These are phyloP conservation scores for Capsella rubella DNA, from an alignment of 441 rosid species.

Conservation along the genomic window DNA sequence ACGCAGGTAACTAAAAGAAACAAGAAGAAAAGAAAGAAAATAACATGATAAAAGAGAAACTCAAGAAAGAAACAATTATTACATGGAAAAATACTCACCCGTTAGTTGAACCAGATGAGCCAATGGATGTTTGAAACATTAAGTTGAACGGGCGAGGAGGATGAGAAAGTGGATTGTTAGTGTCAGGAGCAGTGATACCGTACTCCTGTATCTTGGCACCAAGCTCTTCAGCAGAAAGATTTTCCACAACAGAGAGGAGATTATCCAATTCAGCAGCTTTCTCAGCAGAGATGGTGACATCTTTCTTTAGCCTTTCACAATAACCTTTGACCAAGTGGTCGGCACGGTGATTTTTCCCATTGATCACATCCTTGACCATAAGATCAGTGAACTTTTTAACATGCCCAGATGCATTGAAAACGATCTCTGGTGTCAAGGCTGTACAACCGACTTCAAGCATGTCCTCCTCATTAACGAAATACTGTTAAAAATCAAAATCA, in stretches of 20 bases:
- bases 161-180: neutral
- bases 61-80: neutral
- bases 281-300: neutral
- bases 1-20: neutral
- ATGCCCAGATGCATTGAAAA: neutral
- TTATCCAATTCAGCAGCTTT: neutral
- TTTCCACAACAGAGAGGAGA: neutral
- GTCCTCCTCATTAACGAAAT: neutral
- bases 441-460: neutral
- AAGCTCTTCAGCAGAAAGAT: neutral
- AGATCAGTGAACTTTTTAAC: neutral
- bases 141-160: neutral
- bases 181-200: neutral
- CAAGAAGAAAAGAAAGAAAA: neutral
- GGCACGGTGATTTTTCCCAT: neutral
- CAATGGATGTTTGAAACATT: neutral
- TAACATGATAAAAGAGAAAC: neutral
- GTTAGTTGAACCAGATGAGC: neutral
- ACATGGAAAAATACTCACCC: conserved; percentile 1
- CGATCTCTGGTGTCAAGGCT: neutral
- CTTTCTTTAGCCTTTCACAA: neutral
- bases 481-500: neutral
- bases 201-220: neutral
- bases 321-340: neutral
- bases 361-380: neutral